Base-by-base conservation (phyloP, 2,329 filamentous ascomycete species). In the Cyphellophora attinorum region DNA sequence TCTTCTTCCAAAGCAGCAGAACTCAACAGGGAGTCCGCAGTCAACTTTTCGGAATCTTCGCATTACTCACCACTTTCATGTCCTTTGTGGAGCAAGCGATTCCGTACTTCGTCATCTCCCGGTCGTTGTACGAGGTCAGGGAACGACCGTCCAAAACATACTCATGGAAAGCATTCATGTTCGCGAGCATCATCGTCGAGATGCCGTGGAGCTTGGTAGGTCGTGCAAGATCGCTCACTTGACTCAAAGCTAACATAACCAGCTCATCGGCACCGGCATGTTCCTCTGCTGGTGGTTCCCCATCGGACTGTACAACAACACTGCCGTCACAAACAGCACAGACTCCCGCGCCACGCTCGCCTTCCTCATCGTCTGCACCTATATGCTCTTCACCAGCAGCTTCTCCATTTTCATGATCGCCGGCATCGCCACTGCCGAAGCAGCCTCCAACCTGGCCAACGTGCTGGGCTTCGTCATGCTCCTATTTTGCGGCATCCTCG, bases 361-460 rank as follows among this genome's bases (percentile, higher is more conserved):
- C 72, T 86, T 44, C 36, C 21, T 41, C 6, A 74, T 79, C 47
- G 65, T 69, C 45, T 66, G 78, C 40, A 65, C 77, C 44, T 76
- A 85, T 48, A 68, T 85, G 51, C 62, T 85, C 43, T 85, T 79
- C 55, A 74, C 78, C 34, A 75, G 71, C 12, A 76, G 80, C 0
- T 85, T 85, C 46, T 74, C 80, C 0, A 74, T 82, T 46, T 3
- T 79, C 74, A 81, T 86, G 44, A 80, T 77, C 38, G 81, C 84
- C 0, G 85, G 83, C 70, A 72, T 85, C 21, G 76, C 76, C 0
- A 69, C 81, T 37, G 77, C 79, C 2, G 70, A 81, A 46, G 82
- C 77, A 0, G 81, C 78, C 5, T 71, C 70, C 4, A 74, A 70
- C 27, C 54, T 83, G 11, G 74, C 74, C 30, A 75, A 72, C 5